Evolutionary conservation across 1,284 basidiomycete genomes (phyloP).

Genomic region (Sanguinoderma infundibulare): DNA sequence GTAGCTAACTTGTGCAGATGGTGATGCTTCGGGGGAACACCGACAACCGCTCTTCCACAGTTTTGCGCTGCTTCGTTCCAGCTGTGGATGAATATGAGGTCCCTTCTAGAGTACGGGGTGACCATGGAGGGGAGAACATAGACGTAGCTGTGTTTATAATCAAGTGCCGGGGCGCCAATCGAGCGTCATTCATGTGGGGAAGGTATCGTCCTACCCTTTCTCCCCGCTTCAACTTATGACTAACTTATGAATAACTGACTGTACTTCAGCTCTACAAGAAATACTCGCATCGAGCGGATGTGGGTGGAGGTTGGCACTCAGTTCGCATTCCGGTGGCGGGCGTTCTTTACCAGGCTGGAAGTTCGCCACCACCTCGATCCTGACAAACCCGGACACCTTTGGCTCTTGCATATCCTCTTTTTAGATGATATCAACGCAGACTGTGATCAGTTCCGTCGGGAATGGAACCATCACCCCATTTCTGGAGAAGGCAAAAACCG

Average conservation of each 20-base stretch:
- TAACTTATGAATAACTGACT: not conserved
- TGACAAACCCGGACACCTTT: slow-evolving; percentile 39
- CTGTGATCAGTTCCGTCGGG: slow-evolving; percentile 23
- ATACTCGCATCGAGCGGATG: slow-evolving; percentile 37
- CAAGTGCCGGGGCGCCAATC: slow-evolving; percentile 23
- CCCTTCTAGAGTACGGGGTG: slow-evolving; percentile 28
- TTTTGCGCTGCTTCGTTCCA: no score
- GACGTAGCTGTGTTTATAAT: slow-evolving; percentile 32
- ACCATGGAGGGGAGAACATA: slow-evolving; percentile 35
- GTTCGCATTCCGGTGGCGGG: slow-evolving; percentile 42
- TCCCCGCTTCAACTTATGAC: no score
- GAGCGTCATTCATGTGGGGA: slow-evolving; percentile 22
- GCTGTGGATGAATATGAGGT: not conserved
- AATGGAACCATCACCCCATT: no score
- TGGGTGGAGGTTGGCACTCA: slow-evolving; percentile 47
- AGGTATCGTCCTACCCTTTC: slow-evolving; percentile 15
- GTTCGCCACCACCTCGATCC: slow-evolving; percentile 38
- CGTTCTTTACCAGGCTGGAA: slow-evolving; percentile 45
- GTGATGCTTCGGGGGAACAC: no score
- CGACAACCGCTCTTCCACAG: no score
- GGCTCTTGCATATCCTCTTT: slow-evolving; percentile 49
- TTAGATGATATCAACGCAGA: slow-evolving; percentile 36
- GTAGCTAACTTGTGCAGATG: no score
- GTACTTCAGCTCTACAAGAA: slow-evolving; percentile 29
- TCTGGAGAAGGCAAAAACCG: no score